Evolutionary conservation across 345 rosid genomes (phyloP).

Genomic region (Boechera stricta): DNA sequence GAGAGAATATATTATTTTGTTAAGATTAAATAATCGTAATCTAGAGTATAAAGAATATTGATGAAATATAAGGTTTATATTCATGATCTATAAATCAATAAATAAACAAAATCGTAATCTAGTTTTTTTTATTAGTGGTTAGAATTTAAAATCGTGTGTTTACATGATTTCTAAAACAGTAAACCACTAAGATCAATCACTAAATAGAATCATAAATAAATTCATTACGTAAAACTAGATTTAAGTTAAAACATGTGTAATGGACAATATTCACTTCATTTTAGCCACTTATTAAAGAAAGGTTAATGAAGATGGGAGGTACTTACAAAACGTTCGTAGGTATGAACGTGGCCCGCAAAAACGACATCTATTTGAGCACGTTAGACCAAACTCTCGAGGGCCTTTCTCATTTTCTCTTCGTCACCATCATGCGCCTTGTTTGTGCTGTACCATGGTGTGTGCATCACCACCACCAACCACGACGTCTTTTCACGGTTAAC

Average conservation of each 20-base stretch:
- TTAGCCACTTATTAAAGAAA: neutral
- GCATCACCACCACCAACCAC: conserved; percentile 77
- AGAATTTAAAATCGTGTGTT: no score
- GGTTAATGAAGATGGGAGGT: neutral
- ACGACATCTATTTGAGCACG: conserved; percentile 72
- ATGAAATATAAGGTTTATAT: no score
- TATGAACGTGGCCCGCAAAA: conserved; percentile 89
- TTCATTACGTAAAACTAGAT: neutral
- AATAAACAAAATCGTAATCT: no score
- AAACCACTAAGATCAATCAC: no score
- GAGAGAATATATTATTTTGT: no score
- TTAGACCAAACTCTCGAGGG: conserved; percentile 69
- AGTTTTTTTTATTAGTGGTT: no score
- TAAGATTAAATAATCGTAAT: no score
- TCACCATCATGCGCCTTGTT: conserved; percentile 87
- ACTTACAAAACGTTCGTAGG: conserved; percentile 92
- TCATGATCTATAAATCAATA: no score
- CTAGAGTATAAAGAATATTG: no score
- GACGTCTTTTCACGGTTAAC: conserved; percentile 70
- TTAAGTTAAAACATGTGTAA: neutral
- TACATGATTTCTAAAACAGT: no score
- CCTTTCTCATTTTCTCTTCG: conserved; percentile 81
- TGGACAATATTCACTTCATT: neutral
- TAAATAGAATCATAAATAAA: no score
- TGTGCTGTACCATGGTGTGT: conserved; percentile 93